phyloP scores from a whole-genome alignment of 1,139 yeast species.

The Lodderomyces margitis region DNA sequence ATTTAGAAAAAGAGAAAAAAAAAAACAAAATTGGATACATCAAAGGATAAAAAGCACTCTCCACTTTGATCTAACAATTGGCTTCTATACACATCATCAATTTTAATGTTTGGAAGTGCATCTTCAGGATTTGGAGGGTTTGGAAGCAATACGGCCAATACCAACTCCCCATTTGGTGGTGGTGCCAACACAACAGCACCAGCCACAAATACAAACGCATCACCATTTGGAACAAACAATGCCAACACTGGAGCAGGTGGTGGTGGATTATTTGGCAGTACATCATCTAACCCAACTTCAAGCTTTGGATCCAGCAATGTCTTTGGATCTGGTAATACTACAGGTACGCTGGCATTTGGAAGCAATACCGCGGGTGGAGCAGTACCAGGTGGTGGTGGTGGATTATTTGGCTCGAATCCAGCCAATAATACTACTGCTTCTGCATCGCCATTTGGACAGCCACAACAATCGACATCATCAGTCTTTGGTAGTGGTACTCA shows the following conservation, averaged over 20 bases:
- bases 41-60: not conserved
- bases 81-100: constrained; percentile 4
- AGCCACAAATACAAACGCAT: constrained; percentile 12
- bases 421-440: constrained; percentile 10
- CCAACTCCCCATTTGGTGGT: constrained; percentile 32
- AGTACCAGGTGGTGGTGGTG: constrained; percentile 24
- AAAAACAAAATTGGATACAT: not conserved
- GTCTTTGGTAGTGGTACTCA: constrained; percentile 25
- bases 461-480: constrained; percentile 15
- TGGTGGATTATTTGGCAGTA: constrained; percentile 15
- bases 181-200: constrained; percentile 16
- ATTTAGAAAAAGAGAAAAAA: not conserved
- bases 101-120: constrained; percentile 45
- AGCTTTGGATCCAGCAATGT: constrained; percentile 15
- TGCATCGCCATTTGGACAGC: constrained; percentile 37
- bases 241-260: constrained; percentile 8
- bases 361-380: constrained; percentile 17
- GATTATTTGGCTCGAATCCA: constrained; percentile 26
- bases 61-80: constrained; percentile 2
- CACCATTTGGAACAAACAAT: constrained; percentile 15
- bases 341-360: constrained; percentile 13
- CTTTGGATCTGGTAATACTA: constrained; percentile 8
- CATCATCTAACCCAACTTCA: constrained; percentile 17
- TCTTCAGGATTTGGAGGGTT: constrained; percentile 64
- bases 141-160: constrained; percentile 36